Conservation (phyloP, 805 yeast genomes). For the Candida ovalis region DNA sequence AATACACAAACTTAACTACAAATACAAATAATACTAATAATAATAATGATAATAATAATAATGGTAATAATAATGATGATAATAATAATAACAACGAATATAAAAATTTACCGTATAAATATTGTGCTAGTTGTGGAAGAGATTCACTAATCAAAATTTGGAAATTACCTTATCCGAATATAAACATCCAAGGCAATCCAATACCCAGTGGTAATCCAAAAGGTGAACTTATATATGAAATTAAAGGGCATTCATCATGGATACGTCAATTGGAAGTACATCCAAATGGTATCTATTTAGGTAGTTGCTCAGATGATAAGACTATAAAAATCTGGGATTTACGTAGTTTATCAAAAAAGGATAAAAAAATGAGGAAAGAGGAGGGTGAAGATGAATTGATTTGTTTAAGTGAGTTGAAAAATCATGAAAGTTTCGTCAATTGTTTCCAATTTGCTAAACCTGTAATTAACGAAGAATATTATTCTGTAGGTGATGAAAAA, state of each 20-base stretch:
- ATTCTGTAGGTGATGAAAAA: conserved; percentile 15
- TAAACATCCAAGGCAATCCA: conserved; percentile 38
- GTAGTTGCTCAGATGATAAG: conserved; percentile 78
- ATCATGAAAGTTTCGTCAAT: conserved; percentile 77
- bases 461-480: conserved; percentile 19
- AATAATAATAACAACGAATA: conserved; percentile 16
- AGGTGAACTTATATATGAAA: conserved; percentile 53
- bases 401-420: conserved; percentile 38
- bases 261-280: conserved; percentile 66
- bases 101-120: conserved; percentile 53
- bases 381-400: conserved; percentile 30
- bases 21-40: not conserved
- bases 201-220: conserved; percentile 54
- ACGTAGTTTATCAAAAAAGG: too few species aligned
- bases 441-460: conserved; percentile 53
- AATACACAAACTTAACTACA: conserved; percentile 12
- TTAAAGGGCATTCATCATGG: conserved; percentile 85
- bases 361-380: conserved; percentile 8
- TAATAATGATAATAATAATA: conserved; percentile 8
- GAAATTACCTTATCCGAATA: conserved; percentile 66
- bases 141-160: conserved; percentile 74
- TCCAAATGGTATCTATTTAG: conserved; percentile 68
- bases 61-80: not conserved
- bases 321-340: conserved; percentile 77
- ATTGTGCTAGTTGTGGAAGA: conserved; percentile 75